Percentiles rank a stretch among this genome's conserved stretches.
Evolutionary conservation across 2,329 filamentous ascomycete genomes (phyloP).

Genomic region (Capronia epimyces): DNA sequence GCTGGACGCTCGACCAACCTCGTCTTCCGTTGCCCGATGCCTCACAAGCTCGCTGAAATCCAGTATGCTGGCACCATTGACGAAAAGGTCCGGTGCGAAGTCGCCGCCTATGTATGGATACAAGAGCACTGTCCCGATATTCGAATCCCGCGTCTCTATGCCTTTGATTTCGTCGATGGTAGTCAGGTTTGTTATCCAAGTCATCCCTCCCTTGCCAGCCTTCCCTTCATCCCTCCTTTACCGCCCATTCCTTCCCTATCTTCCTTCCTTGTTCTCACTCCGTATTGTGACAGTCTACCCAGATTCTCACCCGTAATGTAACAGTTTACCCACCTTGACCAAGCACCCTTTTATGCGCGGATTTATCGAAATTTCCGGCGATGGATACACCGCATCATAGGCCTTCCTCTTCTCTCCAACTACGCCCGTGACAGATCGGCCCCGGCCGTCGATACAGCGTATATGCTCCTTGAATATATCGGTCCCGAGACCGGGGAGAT

Average conservation of each 20-base stretch:
- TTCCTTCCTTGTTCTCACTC: too few species aligned
- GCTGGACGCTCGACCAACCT: conserved; percentile 18
- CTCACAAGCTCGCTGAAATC: conserved; percentile 29
- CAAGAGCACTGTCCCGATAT: neutral
- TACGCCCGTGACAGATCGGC: neutral
- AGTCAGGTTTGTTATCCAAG: neutral
- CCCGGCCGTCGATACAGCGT: conserved; percentile 8
- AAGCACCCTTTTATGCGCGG: neutral
- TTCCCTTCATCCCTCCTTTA: too few species aligned
- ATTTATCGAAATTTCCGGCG: neutral
- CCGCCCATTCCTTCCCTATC: too few species aligned
- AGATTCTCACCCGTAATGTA: too few species aligned
- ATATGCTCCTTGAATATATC: conserved; percentile 23
- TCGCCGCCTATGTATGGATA: conserved; percentile 31
- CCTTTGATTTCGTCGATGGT: neutral
- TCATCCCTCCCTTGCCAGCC: too few species aligned
- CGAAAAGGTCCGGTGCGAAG: conserved; percentile 32
- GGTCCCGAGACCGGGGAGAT: conserved; percentile 17
- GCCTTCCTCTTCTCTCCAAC: neutral
- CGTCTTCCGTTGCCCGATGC: conserved; percentile 28
- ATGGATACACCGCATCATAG: neutral
- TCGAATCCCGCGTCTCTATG: neutral
- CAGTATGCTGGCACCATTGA: conserved; percentile 30
- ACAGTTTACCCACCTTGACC: neutral
- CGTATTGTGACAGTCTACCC: neutral